Evolutionary conservation across 1,139 yeast species (phyloP).

Genomic region (Tardiomyces blankii): DNA sequence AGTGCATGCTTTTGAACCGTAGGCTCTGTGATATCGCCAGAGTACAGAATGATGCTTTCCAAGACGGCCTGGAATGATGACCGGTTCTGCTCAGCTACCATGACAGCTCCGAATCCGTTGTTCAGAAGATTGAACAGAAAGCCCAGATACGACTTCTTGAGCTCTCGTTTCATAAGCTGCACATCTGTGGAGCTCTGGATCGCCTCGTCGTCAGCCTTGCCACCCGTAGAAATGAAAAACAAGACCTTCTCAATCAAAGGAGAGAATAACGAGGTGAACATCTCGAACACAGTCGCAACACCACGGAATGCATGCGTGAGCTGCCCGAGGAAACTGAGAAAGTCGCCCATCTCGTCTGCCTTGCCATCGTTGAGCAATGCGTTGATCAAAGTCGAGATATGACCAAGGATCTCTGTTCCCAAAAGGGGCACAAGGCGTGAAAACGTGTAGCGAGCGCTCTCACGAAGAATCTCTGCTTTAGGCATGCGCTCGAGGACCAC

Average conservation of each 20-base stretch:
- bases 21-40: conserved; percentile 42
- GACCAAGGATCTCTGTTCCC: conserved; percentile 41
- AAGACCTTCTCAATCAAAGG: conserved; percentile 66
- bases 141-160: conserved; percentile 61
- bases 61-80: conserved; percentile 48
- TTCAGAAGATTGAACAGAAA: conserved; percentile 59
- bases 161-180: conserved; percentile 26
- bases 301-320: conserved; percentile 65
- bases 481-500: conserved; percentile 73
- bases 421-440: conserved; percentile 77
- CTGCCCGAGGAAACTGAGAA: conserved; percentile 79
- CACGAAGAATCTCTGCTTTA: conserved; percentile 61
- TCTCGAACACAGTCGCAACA: conserved; percentile 57
- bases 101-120: conserved; percentile 70
- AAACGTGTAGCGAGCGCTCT: conserved; percentile 76
- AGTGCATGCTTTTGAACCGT: conserved; percentile 59
- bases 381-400: conserved; percentile 63
- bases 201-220: conserved; percentile 25
- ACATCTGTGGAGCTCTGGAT: conserved; percentile 33
- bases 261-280: conserved; percentile 59
- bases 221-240: conserved; percentile 36
- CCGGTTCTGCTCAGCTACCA: conserved; percentile 58
- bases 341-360: conserved; percentile 62
- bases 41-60: conserved; percentile 53
- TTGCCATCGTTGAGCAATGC: conserved; percentile 59